Evolutionary conservation across 805 yeast genomes (phyloP).

Genomic region (Saccharomycopsis olivae): DNA sequence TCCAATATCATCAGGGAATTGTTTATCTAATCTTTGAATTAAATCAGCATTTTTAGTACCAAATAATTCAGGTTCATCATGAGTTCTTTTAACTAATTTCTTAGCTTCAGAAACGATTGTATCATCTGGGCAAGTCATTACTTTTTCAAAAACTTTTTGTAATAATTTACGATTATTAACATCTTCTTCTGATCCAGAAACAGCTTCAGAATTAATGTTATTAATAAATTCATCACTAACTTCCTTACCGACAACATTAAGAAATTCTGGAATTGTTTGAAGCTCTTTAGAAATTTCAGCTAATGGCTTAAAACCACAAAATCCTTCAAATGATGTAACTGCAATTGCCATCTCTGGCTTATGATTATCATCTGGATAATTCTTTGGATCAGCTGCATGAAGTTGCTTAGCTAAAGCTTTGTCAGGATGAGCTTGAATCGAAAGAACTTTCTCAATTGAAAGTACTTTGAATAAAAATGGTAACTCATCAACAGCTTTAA

Average conservation of each 20-base stretch:
- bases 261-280: constrained; percentile 66
- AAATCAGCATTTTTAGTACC: constrained; percentile 53
- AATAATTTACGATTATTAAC: constrained; percentile 50
- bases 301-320: constrained; percentile 95
- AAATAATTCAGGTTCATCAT: constrained; percentile 43
- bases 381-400: constrained; percentile 75
- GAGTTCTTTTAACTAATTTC: constrained; percentile 57
- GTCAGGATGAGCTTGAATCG: constrained; percentile 98
- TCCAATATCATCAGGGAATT: constrained; percentile 91
- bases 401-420: constrained; percentile 68
- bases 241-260: constrained; percentile 44
- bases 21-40: constrained; percentile 66
- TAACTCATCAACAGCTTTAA: constrained; percentile 57
- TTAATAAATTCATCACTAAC: constrained; percentile 41
- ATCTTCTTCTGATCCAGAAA: constrained; percentile 40
- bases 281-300: constrained; percentile 62
- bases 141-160: constrained; percentile 64
- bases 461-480: constrained; percentile 93
- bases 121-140: constrained; percentile 76
- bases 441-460: constrained; percentile 83
- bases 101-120: constrained; percentile 45
- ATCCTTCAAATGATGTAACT: constrained; percentile 90
- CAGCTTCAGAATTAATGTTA: constrained; percentile 34
- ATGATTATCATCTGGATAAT: constrained; percentile 96
- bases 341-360: constrained; percentile 99